Percentiles rank a stretch among this genome's conserved stretches.
These are phyloP conservation scores for Colletotrichum chlorophyti DNA, from an alignment of 2,329 filamentous ascomycete species.

Conservation along the genomic window DNA sequence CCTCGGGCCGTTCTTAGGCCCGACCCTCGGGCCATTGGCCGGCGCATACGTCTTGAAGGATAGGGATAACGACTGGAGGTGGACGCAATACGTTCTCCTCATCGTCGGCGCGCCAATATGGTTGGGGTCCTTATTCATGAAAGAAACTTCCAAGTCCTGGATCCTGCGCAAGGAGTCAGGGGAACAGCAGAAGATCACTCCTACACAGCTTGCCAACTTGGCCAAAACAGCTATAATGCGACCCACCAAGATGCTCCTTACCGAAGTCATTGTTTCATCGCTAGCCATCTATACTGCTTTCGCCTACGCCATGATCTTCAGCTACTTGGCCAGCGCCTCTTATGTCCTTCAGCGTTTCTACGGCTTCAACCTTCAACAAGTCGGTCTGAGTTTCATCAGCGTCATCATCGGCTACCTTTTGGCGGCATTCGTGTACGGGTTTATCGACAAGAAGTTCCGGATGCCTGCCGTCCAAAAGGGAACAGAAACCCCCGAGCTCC, in stretches of 20 bases:
- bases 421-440: conserved; percentile 4
- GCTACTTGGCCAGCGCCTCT: conserved; percentile 53
- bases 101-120: conserved; percentile 25
- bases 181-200: background rate
- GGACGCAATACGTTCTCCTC: conserved; percentile 33
- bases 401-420: conserved; percentile 29
- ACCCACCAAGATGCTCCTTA: conserved; percentile 30
- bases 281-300: conserved; percentile 69
- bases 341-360: conserved; percentile 29
- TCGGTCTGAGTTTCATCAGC: conserved; percentile 29
- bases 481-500: conserved; percentile 25
- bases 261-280: conserved; percentile 70
- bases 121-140: background rate
- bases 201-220: background rate
- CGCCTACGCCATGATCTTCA: conserved; percentile 56
- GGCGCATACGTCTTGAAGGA: conserved; percentile 50
- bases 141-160: conserved; percentile 25
- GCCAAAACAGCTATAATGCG: conserved; percentile 13
- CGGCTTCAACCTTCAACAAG: conserved; percentile 19
- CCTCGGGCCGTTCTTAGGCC: conserved; percentile 70
- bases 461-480: background rate
- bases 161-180: conserved; percentile 19
- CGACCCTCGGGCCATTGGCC: conserved; percentile 49
- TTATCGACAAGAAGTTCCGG: conserved; percentile 24
- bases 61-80: conserved; percentile 29